Percentiles rank a stretch among this genome's conserved stretches.
Evolutionary conservation across 2,329 filamentous ascomycete species (phyloP).

Genomic region (Colletotrichum brevisporum): DNA sequence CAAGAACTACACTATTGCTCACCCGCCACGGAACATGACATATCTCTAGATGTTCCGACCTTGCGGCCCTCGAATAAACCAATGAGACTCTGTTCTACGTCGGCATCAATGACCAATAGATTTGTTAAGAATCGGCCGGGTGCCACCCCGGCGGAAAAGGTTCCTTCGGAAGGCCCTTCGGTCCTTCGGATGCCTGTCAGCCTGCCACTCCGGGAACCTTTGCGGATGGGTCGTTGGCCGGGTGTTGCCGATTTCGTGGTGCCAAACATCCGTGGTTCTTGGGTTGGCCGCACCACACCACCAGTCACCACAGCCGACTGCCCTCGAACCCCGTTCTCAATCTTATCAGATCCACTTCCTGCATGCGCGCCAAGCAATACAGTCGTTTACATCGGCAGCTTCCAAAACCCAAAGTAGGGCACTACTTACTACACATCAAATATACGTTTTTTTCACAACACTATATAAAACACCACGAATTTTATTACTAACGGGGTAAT

Average conservation of each 20-base stretch:
- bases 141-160: background rate
- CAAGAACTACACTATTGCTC: background rate
- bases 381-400: too few relatives aligned
- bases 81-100: background rate
- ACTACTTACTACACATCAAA: too few relatives aligned
- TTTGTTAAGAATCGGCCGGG: background rate
- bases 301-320: background rate
- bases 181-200: slow-evolving; percentile 4
- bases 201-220: background rate
- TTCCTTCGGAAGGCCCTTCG: background rate
- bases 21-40: background rate
- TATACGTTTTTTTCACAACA: too few relatives aligned
- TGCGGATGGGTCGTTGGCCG: background rate
- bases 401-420: too few relatives aligned
- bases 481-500: too few relatives aligned
- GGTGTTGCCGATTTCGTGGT: too few relatives aligned
- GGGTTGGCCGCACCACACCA: slow-evolving; percentile 3
- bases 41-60: background rate
- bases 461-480: too few relatives aligned
- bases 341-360: slow-evolving; percentile 35
- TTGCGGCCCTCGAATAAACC: background rate
- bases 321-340: slow-evolving; percentile 15
- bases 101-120: background rate
- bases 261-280: background rate
- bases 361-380: slow-evolving; percentile 26